Evolutionary conservation across 192 early-diverging fungal genomes (phyloP).

Genomic region (Entomortierella lignicola): DNA sequence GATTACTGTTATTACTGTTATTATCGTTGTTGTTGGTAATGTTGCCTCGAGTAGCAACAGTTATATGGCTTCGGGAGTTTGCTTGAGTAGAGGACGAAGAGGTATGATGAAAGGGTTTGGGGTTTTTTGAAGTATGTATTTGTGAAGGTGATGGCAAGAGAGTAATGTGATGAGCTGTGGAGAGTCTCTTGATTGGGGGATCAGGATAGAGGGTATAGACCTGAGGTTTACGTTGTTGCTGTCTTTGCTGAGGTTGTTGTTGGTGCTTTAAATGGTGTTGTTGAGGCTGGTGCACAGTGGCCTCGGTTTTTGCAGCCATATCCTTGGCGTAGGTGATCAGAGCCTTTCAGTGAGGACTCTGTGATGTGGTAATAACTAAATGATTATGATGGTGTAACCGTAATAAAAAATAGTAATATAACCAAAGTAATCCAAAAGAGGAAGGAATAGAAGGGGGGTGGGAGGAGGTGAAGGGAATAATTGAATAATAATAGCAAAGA

Average conservation of each 20-base stretch:
- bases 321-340: not conserved
- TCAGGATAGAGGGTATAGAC: slow-evolving; percentile 45
- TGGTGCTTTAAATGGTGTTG: slow-evolving; percentile 5
- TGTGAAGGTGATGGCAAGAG: slow-evolving; percentile 17
- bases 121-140: not conserved
- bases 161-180: not conserved
- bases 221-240: slow-evolving; percentile 3
- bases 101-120: slow-evolving; percentile 4
- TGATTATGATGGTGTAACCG: slow-evolving; percentile 24
- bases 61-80: not conserved
- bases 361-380: not conserved
- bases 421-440: too few relatives aligned
- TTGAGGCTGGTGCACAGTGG: slow-evolving; percentile 1
- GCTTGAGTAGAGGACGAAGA: not conserved
- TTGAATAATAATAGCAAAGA: too few relatives aligned
- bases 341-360: not conserved
- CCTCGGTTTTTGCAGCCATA: slow-evolving; percentile 22
- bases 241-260: slow-evolving; percentile 1
- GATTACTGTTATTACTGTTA: not conserved
- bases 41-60: not conserved
- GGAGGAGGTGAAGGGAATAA: not conserved
- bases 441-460: not conserved
- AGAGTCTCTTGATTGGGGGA: slow-evolving; percentile 15
- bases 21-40: not conserved
- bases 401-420: too few relatives aligned